A percentile compares a stretch with the other conserved stretches of the same genome.
Conservation (phyloP, 441 rosid genomes). For the Populus hybrid region DNA sequence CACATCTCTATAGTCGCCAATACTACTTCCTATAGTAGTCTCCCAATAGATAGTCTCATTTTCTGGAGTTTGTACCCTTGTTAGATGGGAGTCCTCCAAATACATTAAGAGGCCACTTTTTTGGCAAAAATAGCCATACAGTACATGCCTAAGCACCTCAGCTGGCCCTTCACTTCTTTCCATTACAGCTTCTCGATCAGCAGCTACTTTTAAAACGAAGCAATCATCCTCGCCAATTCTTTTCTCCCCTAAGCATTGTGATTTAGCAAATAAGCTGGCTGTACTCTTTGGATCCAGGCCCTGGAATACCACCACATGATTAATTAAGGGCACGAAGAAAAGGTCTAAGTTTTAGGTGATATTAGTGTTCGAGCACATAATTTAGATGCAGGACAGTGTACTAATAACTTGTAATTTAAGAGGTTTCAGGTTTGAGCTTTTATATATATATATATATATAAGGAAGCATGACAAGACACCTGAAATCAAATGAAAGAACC, state of each 20-base stretch:
- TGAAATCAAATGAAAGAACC: too few species aligned
- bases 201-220: slow-evolving; percentile 79
- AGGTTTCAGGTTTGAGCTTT: too few species aligned
- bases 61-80: slow-evolving; percentile 60
- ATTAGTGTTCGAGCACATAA: too few species aligned
- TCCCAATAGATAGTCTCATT: slow-evolving; percentile 77
- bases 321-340: not conserved
- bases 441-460: too few species aligned
- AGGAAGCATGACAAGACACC: too few species aligned
- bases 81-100: slow-evolving; percentile 82
- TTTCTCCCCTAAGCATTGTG: slow-evolving; percentile 81
- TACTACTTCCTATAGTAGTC: slow-evolving; percentile 83
- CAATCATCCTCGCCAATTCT: slow-evolving; percentile 74
- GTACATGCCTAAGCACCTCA: slow-evolving; percentile 76
- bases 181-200: slow-evolving; percentile 63
- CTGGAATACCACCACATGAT: slow-evolving; percentile 23
- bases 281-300: slow-evolving; percentile 80
- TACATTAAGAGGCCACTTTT: slow-evolving; percentile 81
- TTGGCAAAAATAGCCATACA: slow-evolving; percentile 88
- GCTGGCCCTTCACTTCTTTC: slow-evolving; percentile 87
- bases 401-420: not conserved
- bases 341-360: not conserved
- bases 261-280: slow-evolving; percentile 64
- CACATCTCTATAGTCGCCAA: slow-evolving; percentile 81
- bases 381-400: not conserved